Percentiles rank a stretch among this genome's conserved stretches.
phyloP scores from a whole-genome alignment of 805 yeast species.

The Starmerella floris region DNA sequence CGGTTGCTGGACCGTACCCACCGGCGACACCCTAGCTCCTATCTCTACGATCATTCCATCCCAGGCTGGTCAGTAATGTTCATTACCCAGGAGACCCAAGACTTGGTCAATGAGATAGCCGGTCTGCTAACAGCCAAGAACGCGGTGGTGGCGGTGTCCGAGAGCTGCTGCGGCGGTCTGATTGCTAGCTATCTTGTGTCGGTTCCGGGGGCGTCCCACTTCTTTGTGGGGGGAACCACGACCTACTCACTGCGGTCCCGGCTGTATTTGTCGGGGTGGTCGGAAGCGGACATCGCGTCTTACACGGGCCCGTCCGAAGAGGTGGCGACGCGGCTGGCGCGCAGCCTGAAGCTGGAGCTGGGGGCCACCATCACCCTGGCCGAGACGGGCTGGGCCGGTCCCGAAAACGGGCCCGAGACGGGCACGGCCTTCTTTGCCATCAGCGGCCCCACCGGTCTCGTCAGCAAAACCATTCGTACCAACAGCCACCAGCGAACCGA shows the following conservation, averaged over 20 bases:
- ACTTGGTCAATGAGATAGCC: conserved; percentile 46
- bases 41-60: no score
- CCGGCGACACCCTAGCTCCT: no score
- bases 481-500: conserved; percentile 39
- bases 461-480: conserved; percentile 35
- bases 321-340: conserved; percentile 62
- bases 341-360: conserved; percentile 64
- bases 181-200: conserved; percentile 68
- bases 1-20: no score
- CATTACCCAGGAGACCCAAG: conserved; percentile 46
- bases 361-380: conserved; percentile 73
- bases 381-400: conserved; percentile 85
- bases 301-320: conserved; percentile 74
- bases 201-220: conserved; percentile 72
- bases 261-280: conserved; percentile 67
- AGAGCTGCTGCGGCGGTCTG: conserved; percentile 74
- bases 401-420: conserved; percentile 33
- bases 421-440: conserved; percentile 66
- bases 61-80: conserved; percentile 33
- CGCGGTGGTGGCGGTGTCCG: conserved; percentile 67
- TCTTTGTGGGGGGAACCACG: conserved; percentile 72
- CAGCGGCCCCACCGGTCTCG: conserved; percentile 46
- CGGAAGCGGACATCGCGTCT: conserved; percentile 47
- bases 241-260: conserved; percentile 67
- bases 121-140: conserved; percentile 37